Evolutionary conservation across 345 rosid genomes (phyloP), one percentile per base, ranked within the genome.

Genomic region (Corchorus olitorius): DNA sequence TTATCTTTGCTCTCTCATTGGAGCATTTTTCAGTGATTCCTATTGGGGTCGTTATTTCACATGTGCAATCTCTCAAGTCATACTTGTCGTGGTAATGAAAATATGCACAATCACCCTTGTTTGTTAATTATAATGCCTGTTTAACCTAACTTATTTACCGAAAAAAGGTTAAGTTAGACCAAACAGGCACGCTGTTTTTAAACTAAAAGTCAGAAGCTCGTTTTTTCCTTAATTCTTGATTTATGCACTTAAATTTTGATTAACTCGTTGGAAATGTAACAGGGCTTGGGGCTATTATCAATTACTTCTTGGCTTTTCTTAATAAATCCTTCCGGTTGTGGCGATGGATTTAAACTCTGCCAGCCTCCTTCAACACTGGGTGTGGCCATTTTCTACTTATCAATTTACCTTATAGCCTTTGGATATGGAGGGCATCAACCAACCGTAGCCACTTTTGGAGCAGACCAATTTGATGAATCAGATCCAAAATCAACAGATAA

Each of bases 401-500:
- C 98, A 0, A 90, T 88, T 16, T 94, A 94, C 71, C 77, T 93
- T 0, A 80, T 90, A 41, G 98, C 98, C 5, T 90, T 94, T 11
- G 98, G 98, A 35, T 93, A 94, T 45, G 98, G 98, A 0, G 98
- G 98, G 9, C 92, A 93, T 75, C 98, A 93, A 74, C 98, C 98
- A 39, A 88, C 97, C 13, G 9, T 93, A 65, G 98, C 95, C 70
- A 94, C 98, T 4, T 90, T 93, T 22, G 98, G 98, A 20, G 91
- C 98, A 0, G 98, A 94, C 73, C 97, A 92, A 67, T 89, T 92
- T 71, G 92, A 81, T 58, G 95, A 90, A 56, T 12, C 76, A 6
- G 62, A 69, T 19, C 86, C 89, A 0, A 79, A 86, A 34, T 77
- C 72, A 37, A 76, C 3, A 35, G 43, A 4, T 6, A 83, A 88